These are phyloP conservation scores for Brassica balearica DNA, from an alignment of 441 rosid species.

Conservation along the genomic window DNA sequence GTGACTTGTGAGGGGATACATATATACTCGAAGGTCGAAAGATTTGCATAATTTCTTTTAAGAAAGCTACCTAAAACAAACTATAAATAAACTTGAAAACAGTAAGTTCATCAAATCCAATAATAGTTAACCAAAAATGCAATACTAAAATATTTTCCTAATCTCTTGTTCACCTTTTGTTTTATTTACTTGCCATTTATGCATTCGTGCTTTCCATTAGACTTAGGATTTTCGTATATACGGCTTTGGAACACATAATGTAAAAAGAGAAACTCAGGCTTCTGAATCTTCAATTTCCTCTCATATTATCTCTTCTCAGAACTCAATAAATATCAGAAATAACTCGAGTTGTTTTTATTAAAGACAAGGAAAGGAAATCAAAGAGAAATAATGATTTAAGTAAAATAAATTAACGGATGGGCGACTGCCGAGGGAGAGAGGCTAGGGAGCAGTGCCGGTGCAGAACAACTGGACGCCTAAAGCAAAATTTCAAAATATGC, in stretches of 20 bases:
- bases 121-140: background rate
- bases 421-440: too few relatives aligned
- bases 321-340: background rate
- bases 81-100: background rate
- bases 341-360: background rate
- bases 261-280: background rate
- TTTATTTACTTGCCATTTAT: background rate
- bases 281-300: background rate
- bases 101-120: background rate
- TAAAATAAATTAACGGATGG: too few relatives aligned
- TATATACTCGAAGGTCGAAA: background rate
- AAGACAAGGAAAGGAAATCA: background rate
- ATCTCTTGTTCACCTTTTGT: background rate
- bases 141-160: background rate
- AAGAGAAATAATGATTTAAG: background rate
- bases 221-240: background rate
- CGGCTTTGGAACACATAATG: background rate
- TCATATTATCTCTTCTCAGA: background rate
- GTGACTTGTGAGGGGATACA: background rate
- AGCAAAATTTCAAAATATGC: too few relatives aligned
- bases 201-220: background rate
- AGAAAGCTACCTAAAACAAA: conserved; percentile 1
- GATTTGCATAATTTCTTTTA: background rate
- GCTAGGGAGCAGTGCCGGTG: too few relatives aligned
- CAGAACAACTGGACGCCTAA: too few relatives aligned